A percentile compares a stretch with the other conserved stretches of the same genome.
phyloP scores from a whole-genome alignment of 805 yeast species.

The Saccharomycopsis sp. region DNA sequence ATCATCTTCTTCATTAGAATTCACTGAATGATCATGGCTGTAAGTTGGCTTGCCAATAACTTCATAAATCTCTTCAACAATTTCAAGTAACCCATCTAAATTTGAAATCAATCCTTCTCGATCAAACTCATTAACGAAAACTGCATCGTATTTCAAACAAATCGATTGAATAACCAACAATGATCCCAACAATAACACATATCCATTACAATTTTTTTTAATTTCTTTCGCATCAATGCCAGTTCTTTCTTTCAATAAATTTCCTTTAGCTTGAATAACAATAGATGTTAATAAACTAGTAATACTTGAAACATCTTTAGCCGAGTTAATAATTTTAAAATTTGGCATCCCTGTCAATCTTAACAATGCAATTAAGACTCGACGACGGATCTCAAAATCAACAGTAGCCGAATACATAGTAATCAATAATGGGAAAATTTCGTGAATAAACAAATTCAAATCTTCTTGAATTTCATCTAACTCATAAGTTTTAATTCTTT shows the following conservation, averaged over 20 bases:
- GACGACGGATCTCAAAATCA: constrained; percentile 55
- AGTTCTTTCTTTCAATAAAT: neutral
- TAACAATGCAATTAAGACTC: constrained; percentile 43
- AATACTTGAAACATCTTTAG: constrained; percentile 28
- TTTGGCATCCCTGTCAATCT: neutral
- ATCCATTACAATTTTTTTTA: constrained; percentile 6
- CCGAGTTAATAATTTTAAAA: neutral
- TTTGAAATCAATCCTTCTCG: constrained; percentile 69
- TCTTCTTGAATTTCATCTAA: constrained; percentile 24
- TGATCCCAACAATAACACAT: constrained; percentile 11
- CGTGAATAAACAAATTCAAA: constrained; percentile 34
- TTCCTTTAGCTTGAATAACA: constrained; percentile 37
- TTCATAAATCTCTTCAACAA: constrained; percentile 23
- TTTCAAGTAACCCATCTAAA: constrained; percentile 31
- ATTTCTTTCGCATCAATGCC: neutral
- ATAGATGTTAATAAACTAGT: constrained; percentile 51
- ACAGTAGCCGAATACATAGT: constrained; percentile 68
- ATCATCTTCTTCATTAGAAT: constrained; percentile 7
- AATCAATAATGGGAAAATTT: constrained; percentile 46
- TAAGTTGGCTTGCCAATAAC: neutral
- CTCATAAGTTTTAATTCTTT: constrained; percentile 25
- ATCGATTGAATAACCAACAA: constrained; percentile 37
- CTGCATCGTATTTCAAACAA: constrained; percentile 36
- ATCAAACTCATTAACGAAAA: constrained; percentile 44
- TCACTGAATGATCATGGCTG: constrained; percentile 3